Base-by-base conservation (phyloP, 2,329 filamentous ascomycete genomes). In the Exophiala calicioides region DNA sequence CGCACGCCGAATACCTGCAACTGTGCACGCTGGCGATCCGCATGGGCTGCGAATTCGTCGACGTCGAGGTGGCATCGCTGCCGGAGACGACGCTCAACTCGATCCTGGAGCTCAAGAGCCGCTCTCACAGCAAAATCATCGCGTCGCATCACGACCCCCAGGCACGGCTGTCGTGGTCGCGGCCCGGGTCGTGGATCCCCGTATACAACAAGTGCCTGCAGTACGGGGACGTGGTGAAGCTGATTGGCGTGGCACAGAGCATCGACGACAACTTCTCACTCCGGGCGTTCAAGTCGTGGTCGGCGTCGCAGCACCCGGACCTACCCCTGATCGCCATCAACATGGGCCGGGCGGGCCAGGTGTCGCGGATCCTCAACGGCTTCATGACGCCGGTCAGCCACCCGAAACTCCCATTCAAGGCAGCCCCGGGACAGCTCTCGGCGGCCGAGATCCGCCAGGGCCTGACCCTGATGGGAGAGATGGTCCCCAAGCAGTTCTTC, bases 311-410 rank as follows among this genome's bases (percentile, higher is more conserved):
- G 1, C 86, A 94, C 62, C 52, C 53, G 1, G 77, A 85, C 42
- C 82, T 83, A n/a, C 91, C 90, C 1, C 72, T 98, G 44, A 96
- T 98, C 58, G 89, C 87, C 1, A 86, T 98, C 64, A 98, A 98
- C 69, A 97, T 98, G 91, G 90, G 91, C 21, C 75, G 81, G 36
- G 74, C 80, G 19, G 93, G 93, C 37, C 93, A 95, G 70, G 78
- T 96, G 31, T 95, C 89, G 62, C 84, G 93, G 24, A 85, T 98
- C 33, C 73, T 94, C 48, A 98, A 98, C 68, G 77, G 80, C 21
- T 97, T 97, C 74, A 82, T 98, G 73, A 97, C 93, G 0, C 93
- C 93, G 0, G 93, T 98, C 10, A 90, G 89, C 3, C 93, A 97
- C 65, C 87, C 89, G 1, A 79, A 79, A 9, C 76, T 97, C n/a